Evolutionary conservation across 257 asterid species (phyloP).

Genomic region (Solanum sitiens): DNA sequence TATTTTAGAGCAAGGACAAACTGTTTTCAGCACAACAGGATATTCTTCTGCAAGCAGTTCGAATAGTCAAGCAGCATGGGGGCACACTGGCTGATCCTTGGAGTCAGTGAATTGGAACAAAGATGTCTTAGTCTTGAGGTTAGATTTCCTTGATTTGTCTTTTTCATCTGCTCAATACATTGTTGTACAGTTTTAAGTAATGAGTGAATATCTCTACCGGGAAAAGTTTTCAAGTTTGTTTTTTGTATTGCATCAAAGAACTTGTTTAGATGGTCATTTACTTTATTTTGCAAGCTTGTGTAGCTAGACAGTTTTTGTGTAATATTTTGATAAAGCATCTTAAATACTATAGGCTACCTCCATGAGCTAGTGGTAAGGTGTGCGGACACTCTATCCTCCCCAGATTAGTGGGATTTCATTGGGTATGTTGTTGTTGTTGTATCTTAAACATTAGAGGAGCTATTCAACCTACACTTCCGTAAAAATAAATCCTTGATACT

Average conservation of each 20-base stretch:
- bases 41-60: constrained; percentile 61
- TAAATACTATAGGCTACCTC: neutral
- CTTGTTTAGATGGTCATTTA: neutral
- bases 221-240: neutral
- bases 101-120: neutral
- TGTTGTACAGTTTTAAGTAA: neutral
- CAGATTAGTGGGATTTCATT: too few relatives aligned
- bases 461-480: neutral
- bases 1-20: constrained; percentile 47
- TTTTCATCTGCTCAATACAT: neutral
- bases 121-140: neutral
- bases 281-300: neutral
- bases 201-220: neutral
- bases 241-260: neutral
- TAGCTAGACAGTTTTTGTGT: neutral
- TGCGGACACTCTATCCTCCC: too few relatives aligned
- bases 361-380: neutral
- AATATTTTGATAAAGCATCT: neutral
- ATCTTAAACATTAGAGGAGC: neutral
- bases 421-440: too few relatives aligned
- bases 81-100: constrained; percentile 47
- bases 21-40: constrained; percentile 42
- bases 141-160: neutral
- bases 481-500: neutral
- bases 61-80: constrained; percentile 62